Conservation (phyloP, 305 asterid genomes). For the Solanum hybrid region DNA sequence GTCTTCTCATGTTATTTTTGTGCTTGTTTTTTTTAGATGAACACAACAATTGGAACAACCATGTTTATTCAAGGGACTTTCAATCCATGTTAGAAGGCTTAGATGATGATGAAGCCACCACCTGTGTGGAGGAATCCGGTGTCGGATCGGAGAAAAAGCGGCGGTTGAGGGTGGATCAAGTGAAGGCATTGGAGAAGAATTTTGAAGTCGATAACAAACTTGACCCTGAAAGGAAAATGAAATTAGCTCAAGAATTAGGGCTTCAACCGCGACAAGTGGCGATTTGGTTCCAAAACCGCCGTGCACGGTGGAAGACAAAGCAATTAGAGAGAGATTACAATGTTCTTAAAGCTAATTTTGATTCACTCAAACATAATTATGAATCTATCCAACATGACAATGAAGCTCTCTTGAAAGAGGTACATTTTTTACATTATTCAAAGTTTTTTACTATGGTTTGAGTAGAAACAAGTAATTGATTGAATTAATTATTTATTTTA, state of each 20-base stretch:
- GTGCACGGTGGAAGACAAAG: conserved; percentile 86
- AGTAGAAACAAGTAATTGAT: neutral
- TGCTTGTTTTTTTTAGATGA: conserved; percentile 29
- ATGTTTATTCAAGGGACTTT: conserved; percentile 42
- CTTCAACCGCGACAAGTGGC: conserved; percentile 95
- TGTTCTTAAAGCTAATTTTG: conserved; percentile 53
- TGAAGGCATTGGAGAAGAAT: conserved; percentile 75
- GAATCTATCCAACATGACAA: conserved; percentile 49
- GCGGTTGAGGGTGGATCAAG: conserved; percentile 62
- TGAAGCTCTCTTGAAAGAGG: conserved; percentile 53
- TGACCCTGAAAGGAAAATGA: conserved; percentile 75
- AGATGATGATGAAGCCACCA: conserved; percentile 49
- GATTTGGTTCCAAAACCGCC: conserved; percentile 92
- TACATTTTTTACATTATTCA: neutral
- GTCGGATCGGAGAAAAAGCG: conserved; percentile 57
- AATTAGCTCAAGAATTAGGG: conserved; percentile 73
- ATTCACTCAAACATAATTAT: conserved; percentile 45
- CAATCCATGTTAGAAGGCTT: conserved; percentile 60
- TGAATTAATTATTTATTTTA: too few relatives aligned
- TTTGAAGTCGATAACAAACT: conserved; percentile 83
- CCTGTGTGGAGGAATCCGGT: conserved; percentile 49
- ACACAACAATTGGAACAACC: conserved; percentile 26
- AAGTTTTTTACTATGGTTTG: neutral
- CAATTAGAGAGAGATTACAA: conserved; percentile 73
- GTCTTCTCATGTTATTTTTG: neutral